A percentile compares a stretch with the other conserved stretches of the same genome.
phyloP scores from a whole-genome alignment of 352 stramenopile genomes.

The Phytopythium kandeliae region DNA sequence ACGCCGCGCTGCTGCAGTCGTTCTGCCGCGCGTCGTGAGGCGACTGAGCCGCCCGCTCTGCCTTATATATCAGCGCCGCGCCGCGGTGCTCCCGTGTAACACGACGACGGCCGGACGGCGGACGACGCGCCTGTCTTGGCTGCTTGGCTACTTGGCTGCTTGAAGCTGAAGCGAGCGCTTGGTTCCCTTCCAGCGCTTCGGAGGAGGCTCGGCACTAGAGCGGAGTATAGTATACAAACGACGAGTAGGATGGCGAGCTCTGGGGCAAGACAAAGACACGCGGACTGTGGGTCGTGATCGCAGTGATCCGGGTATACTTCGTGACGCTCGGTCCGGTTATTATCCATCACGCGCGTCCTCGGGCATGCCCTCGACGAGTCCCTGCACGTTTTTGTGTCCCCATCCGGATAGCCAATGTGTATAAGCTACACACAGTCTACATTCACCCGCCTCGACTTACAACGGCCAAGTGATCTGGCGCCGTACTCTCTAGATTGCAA shows the following conservation, averaged over 20 bases:
- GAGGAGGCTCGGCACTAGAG: not conserved
- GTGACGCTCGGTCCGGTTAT: not conserved
- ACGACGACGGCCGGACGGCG: not conserved
- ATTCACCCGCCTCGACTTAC: conserved; percentile 5
- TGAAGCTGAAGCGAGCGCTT: not conserved
- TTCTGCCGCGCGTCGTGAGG: conserved; percentile 37
- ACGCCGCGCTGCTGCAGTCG: conserved; percentile 64
- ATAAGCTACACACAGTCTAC: conserved; percentile 18
- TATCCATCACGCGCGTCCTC: not conserved
- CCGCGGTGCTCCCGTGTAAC: not conserved
- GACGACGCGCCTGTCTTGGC: too few species aligned
- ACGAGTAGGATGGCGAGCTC: too few species aligned
- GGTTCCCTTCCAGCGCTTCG: not conserved
- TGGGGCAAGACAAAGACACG: conserved; percentile 16
- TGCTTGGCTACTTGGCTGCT: not conserved
- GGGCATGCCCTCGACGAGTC: not conserved
- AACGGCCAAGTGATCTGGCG: not conserved
- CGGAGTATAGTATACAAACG: not conserved
- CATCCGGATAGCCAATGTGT: not conserved
- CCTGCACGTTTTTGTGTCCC: conserved; percentile 23
- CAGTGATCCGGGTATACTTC: not conserved
- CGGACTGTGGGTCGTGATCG: not conserved
- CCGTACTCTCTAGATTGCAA: conserved; percentile 7
- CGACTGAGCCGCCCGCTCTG: not conserved
- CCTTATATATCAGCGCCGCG: not conserved